Evolutionary conservation across 2,329 filamentous ascomycete genomes (phyloP).

Genomic region (Ophiobolus disseminans): DNA sequence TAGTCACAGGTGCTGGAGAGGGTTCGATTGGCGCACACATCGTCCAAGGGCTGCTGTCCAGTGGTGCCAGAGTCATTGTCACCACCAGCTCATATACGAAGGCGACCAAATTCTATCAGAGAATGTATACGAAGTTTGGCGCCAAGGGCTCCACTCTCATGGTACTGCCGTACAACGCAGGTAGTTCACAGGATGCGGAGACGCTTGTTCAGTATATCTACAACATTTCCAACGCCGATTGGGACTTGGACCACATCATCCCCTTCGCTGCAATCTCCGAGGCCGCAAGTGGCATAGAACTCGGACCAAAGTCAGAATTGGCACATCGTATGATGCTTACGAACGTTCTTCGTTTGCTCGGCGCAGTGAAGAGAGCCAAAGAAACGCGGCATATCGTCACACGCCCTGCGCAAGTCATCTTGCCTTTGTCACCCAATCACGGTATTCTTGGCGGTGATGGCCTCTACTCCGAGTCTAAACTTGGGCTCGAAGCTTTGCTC

Average conservation of each 20-base stretch:
- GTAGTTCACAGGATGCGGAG: conserved; percentile 57
- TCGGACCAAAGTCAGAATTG: conserved; percentile 66
- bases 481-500: conserved; percentile 48
- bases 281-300: conserved; percentile 69
- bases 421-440: conserved; percentile 56
- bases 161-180: conserved; percentile 52
- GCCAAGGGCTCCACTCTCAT: conserved; percentile 44
- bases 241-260: conserved; percentile 68
- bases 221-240: conserved; percentile 60
- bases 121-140: conserved; percentile 45
- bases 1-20: conserved; percentile 49
- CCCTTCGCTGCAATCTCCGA: conserved; percentile 55
- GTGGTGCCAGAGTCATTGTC: conserved; percentile 50
- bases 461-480: conserved; percentile 55
- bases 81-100: conserved; percentile 45
- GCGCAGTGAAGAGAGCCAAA: conserved; percentile 71
- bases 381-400: conserved; percentile 46
- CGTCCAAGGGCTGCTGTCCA: conserved; percentile 39
- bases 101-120: conserved; percentile 58
- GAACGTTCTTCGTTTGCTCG: conserved; percentile 87
- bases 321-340: conserved; percentile 98
- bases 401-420: conserved; percentile 49
- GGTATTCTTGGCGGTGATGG: conserved; percentile 55
- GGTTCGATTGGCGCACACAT: conserved; percentile 48
- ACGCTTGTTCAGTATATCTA: conserved; percentile 51